These are phyloP conservation scores for Ceriops tagal DNA, from an alignment of 345 rosid species.

Conservation along the genomic window DNA sequence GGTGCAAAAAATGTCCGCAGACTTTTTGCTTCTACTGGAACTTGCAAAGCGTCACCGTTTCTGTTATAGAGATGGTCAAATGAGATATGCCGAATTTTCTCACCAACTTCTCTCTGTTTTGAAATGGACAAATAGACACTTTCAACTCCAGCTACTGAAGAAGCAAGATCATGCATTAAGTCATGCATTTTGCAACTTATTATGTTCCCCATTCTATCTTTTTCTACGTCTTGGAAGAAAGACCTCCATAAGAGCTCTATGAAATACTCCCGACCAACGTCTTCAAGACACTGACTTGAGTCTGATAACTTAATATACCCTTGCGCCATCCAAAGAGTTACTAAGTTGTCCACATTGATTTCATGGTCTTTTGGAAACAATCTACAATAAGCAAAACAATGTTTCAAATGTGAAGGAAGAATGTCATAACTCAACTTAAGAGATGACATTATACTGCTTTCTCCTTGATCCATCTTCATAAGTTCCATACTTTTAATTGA, in stretches of 20 bases:
- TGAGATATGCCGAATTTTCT: constrained; percentile 4
- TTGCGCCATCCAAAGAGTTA: constrained; percentile 27
- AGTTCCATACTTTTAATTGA: background rate
- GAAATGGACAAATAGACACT: too few species aligned
- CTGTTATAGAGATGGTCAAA: background rate
- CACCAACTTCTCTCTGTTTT: fast-evolving
- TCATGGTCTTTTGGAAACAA: constrained; percentile 22
- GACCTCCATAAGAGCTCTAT: background rate
- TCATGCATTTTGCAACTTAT: constrained; percentile 19
- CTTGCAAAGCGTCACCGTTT: background rate
- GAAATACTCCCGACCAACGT: background rate
- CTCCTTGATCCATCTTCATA: background rate
- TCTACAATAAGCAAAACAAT: constrained; percentile 31
- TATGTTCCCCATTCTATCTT: background rate
- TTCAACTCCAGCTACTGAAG: background rate
- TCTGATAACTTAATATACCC: constrained; percentile 13
- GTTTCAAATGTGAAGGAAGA: constrained; percentile 28
- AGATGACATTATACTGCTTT: constrained; percentile 1
- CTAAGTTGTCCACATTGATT: background rate
- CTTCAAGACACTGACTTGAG: background rate
- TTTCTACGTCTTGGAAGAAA: constrained; percentile 22
- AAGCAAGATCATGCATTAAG: constrained; percentile 25
- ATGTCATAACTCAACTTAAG: constrained; percentile 25
- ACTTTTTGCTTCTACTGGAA: background rate
- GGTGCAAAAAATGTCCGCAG: constrained; percentile 13